phyloP scores from a whole-genome alignment of 2,329 filamentous ascomycete species.

The Cordyceps javanica region DNA sequence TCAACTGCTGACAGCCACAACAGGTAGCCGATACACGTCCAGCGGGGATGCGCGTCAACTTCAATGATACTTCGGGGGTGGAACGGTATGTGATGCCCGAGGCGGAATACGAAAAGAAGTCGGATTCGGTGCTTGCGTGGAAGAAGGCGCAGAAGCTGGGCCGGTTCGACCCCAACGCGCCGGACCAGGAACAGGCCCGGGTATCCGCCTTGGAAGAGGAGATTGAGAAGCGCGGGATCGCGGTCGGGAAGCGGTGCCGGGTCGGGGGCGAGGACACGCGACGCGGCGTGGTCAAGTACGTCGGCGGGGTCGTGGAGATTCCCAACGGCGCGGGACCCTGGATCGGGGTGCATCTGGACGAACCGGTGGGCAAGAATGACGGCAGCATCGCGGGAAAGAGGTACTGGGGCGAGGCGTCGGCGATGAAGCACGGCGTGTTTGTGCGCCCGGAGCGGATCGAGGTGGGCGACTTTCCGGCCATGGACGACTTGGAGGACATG shows the following conservation, averaged over 20 bases:
- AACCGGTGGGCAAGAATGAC: slow-evolving; percentile 78
- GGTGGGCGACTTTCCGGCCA: slow-evolving; percentile 62
- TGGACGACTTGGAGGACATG: slow-evolving; percentile 72
- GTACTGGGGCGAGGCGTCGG: slow-evolving; percentile 63
- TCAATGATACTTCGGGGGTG: slow-evolving; percentile 72
- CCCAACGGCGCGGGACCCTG: slow-evolving; percentile 58
- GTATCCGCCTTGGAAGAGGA: slow-evolving; percentile 63
- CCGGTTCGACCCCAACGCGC: slow-evolving; percentile 83
- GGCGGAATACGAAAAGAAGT: slow-evolving; percentile 76
- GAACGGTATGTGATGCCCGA: slow-evolving; percentile 88
- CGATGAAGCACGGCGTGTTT: slow-evolving; percentile 69
- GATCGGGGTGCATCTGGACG: slow-evolving; percentile 71
- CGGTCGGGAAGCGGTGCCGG: slow-evolving; percentile 56
- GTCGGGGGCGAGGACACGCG: slow-evolving; percentile 62
- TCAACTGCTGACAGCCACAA: slow-evolving; percentile 12
- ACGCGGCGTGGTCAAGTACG: slow-evolving; percentile 63
- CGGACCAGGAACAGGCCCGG: slow-evolving; percentile 66
- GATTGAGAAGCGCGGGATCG: slow-evolving; percentile 62
- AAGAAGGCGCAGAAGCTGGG: slow-evolving; percentile 95
- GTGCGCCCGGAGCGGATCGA: slow-evolving; percentile 73
- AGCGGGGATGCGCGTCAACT: slow-evolving; percentile 67
- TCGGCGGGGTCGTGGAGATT: slow-evolving; percentile 70
- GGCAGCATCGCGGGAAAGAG: slow-evolving; percentile 60
- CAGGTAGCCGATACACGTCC: slow-evolving; percentile 80
- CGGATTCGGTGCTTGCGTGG: slow-evolving; percentile 88